phyloP scores from a whole-genome alignment of 441 rosid species.

The Mallotus repandus region DNA sequence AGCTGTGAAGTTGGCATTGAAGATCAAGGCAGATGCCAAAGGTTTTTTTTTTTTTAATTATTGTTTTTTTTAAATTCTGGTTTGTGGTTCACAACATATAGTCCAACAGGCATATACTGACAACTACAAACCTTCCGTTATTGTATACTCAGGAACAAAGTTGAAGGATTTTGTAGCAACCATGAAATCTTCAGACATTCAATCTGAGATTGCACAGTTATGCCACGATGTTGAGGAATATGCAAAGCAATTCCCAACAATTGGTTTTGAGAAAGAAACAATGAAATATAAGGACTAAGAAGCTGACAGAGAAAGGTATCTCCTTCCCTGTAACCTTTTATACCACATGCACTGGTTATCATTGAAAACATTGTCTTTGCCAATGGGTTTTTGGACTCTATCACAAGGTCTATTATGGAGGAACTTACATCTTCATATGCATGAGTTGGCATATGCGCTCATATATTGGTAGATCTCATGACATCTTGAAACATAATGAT shows the following conservation, averaged over 20 bases:
- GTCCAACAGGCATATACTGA: conserved; percentile 2
- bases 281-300: conserved; percentile 73
- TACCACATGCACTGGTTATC: neutral
- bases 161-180: conserved; percentile 83
- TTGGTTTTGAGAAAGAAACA: conserved; percentile 90
- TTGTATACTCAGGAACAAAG: conserved; percentile 59
- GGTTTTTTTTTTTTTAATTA: conserved; percentile 36
- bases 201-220: conserved; percentile 66
- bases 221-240: conserved; percentile 70
- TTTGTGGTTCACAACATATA: neutral
- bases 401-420: neutral
- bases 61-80: neutral
- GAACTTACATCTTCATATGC: neutral
- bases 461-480: neutral
- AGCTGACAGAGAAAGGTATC: conserved; percentile 24
- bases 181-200: conserved; percentile 49
- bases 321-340: neutral
- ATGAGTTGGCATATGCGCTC: neutral
- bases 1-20: conserved; percentile 78
- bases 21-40: conserved; percentile 69
- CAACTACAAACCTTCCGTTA: conserved; percentile 3
- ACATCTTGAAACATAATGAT: neutral
- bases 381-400: neutral
- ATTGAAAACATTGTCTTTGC: neutral
- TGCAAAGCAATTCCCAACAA: conserved; percentile 82